Evolutionary conservation across 768 basidiomycete species (phyloP), one percentile per base, ranked within the genome.

Genomic region (Tricholoma sp.): DNA sequence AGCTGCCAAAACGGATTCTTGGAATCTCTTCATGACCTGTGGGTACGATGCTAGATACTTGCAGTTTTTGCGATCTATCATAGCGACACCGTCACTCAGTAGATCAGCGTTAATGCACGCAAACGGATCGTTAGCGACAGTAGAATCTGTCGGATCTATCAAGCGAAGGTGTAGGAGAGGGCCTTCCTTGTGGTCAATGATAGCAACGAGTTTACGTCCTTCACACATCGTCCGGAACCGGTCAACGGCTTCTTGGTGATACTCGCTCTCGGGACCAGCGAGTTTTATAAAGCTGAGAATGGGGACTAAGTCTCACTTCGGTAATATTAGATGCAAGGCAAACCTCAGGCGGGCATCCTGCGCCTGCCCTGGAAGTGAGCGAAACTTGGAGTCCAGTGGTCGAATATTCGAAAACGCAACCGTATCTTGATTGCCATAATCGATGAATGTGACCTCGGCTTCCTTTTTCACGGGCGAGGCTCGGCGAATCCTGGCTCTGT

Each of bases 151-250:
- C 1, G 96, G 91, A 67, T 98, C 95, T 59, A 97, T 96, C 34
- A 99, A 83, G 49, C 96, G 89, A 53, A 99, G 82, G 70, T 97
- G 94, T 29, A 95, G 76, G 1, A 86, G 65, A 18, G 79, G 62
- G 24, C 89, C 88, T 65, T 97, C 96, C 65, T 78, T 85, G 65
- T 88, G 81, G 70, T 99, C 97, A 56, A 94, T 76, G 72, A 95
- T 98, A n/a, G 94, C 97, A 50, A 98, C 76, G n/a, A 98, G 80
- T 66, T 94, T 94, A 53, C 94, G 88, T n/a, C 92, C 93, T 72
- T 94, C 94, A 61, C 89, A 91, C 17, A 94, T 76, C 13, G 80
- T 70, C 24, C 87, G 84, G 85, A 98, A 98, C 50, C 91, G 86
- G 50, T 91, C 88, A 49, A 94, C 68, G 3, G 95, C 89, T 56